Evolutionary conservation across 2,329 filamentous ascomycete genomes (phyloP).

Genomic region (Aspergillus amoenus): DNA sequence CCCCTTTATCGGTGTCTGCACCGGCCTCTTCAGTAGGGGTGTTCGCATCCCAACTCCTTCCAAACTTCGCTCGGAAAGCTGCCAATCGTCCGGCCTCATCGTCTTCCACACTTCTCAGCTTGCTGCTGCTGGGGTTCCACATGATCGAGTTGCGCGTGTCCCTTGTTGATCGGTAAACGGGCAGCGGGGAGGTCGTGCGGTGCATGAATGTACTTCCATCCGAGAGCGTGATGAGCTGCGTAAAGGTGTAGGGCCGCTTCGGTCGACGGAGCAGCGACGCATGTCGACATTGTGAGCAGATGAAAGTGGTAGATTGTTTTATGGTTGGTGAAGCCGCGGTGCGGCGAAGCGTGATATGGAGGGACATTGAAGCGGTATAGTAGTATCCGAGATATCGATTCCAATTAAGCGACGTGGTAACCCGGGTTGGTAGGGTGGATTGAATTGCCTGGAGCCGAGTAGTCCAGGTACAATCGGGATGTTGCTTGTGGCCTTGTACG

Average conservation of each 20-base stretch:
- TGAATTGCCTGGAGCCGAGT: background rate
- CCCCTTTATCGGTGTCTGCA: conserved; percentile 20
- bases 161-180: conserved; percentile 65
- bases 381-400: background rate
- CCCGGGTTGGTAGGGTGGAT: background rate
- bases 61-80: conserved; percentile 82
- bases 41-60: conserved; percentile 73
- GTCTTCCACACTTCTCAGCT: conserved; percentile 83
- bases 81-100: conserved; percentile 90
- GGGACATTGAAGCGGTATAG: conserved; percentile 27
- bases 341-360: conserved; percentile 38
- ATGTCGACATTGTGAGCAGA: conserved; percentile 66
- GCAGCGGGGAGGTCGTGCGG: conserved; percentile 51
- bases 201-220: conserved; percentile 77
- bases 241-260: conserved; percentile 93
- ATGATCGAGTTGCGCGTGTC: conserved; percentile 86
- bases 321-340: conserved; percentile 27
- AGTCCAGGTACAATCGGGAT: background rate
- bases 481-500: conserved; percentile 1
- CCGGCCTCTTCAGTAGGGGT: conserved; percentile 28
- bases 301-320: conserved; percentile 38
- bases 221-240: conserved; percentile 89
- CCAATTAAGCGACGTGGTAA: background rate
- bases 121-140: conserved; percentile 85
- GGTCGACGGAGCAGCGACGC: conserved; percentile 84